These are phyloP conservation scores for Tricholoma saponaceum DNA, from an alignment of 768 basidiomycete species.

Conservation along the genomic window DNA sequence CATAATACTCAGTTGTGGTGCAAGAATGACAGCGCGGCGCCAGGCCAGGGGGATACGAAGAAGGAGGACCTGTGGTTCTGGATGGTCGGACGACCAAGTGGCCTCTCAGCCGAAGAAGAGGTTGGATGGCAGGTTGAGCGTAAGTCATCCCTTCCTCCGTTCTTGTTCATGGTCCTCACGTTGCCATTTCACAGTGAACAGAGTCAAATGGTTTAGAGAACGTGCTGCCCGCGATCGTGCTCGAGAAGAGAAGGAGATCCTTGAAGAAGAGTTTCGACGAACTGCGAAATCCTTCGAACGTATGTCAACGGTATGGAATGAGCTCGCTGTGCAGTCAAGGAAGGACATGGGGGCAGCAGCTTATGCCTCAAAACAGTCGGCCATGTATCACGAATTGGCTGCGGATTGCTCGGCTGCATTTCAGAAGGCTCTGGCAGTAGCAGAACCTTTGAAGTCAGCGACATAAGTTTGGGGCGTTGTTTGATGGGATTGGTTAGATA, in stretches of 20 bases:
- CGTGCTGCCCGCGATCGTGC: conserved; percentile 18
- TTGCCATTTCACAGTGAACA: conserved; percentile 11
- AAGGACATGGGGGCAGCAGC: not conserved
- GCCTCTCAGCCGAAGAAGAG: conserved; percentile 12
- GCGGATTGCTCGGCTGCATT: not conserved
- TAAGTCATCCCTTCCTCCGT: conserved; percentile 7
- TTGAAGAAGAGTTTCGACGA: conserved; percentile 21
- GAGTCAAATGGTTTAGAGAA: conserved; percentile 25
- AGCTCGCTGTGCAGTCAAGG: not conserved
- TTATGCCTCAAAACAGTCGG: conserved; percentile 2
- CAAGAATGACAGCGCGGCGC: conserved; percentile 13
- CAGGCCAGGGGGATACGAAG: conserved; percentile 13
- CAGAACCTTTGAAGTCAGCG: not conserved
- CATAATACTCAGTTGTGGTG: conserved; percentile 11
- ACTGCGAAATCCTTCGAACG: conserved; percentile 3
- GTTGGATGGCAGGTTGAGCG: conserved; percentile 19
- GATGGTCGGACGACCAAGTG: conserved; percentile 12
- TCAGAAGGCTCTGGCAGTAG: not conserved
- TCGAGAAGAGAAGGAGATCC: conserved; percentile 24
- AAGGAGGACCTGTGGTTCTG: conserved; percentile 22
- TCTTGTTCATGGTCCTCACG: not conserved
- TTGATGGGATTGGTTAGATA: not conserved
- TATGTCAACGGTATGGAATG: conserved; percentile 2
- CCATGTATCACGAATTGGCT: not conserved
- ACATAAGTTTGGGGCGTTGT: not conserved